Evolutionary conservation across 1,139 yeast genomes (phyloP).

Genomic region (Saccharomyces hybrid): DNA sequence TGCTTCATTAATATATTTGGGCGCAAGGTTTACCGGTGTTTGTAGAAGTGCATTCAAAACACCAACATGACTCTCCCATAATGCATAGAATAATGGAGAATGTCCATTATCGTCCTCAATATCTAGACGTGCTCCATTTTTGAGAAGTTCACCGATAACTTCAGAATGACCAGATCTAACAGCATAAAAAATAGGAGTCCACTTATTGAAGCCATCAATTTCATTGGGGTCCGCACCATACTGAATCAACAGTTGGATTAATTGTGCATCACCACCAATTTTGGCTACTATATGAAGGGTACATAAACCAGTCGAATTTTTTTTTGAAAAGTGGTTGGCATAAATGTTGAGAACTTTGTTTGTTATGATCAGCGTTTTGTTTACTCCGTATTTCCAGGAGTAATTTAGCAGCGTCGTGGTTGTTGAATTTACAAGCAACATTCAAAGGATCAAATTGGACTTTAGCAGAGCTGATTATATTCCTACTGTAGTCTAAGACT

Average conservation of each 20-base stretch:
- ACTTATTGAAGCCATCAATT: constrained; percentile 75
- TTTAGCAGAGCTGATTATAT: not conserved
- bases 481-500: not conserved
- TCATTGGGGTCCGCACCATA: constrained; percentile 76
- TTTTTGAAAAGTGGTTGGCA: constrained; percentile 1
- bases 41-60: constrained; percentile 61
- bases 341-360: not conserved
- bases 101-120: constrained; percentile 77
- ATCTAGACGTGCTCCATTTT: constrained; percentile 59
- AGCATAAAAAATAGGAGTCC: constrained; percentile 92
- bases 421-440: constrained; percentile 83
- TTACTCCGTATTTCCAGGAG: constrained; percentile 36
- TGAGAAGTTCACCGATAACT: constrained; percentile 64
- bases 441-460: constrained; percentile 70
- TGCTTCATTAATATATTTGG: constrained; percentile 8
- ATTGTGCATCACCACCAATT: constrained; percentile 59
- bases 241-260: constrained; percentile 59
- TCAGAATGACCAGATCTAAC: constrained; percentile 75
- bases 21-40: constrained; percentile 13
- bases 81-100: constrained; percentile 80
- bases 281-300: constrained; percentile 87
- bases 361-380: constrained; percentile 6
- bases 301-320: constrained; percentile 71
- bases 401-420: constrained; percentile 59
- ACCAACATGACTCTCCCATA: constrained; percentile 84